Evolutionary conservation across 306 rosid species (phyloP).

Genomic region (Dryas drummondii): DNA sequence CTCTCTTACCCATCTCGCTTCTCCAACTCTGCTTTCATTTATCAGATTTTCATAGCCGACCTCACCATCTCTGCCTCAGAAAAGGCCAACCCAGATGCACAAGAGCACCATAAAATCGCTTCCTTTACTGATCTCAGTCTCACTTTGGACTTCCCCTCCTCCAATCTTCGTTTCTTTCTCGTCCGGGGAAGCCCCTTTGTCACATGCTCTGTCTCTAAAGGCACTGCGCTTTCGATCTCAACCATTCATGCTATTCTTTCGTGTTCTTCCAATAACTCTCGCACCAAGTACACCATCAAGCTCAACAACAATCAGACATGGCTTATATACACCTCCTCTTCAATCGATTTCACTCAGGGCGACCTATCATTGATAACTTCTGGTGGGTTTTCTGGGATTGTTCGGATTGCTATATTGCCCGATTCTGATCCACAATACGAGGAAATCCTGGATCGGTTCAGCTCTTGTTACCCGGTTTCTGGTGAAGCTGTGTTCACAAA

Average conservation of each 20-base stretch:
- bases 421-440: constrained; percentile 35
- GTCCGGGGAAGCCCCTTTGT: constrained; percentile 87
- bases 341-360: constrained; percentile 40
- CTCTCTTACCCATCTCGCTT: constrained; percentile 63
- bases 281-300: constrained; percentile 52
- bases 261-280: constrained; percentile 42
- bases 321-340: constrained; percentile 63
- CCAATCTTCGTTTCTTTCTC: constrained; percentile 60
- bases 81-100: constrained; percentile 18
- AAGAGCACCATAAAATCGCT: constrained; percentile 51
- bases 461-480: constrained; percentile 71
- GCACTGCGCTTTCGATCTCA: constrained; percentile 52
- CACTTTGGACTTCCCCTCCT: constrained; percentile 68
- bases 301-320: constrained; percentile 83
- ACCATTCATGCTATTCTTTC: constrained; percentile 69
- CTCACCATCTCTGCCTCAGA: constrained; percentile 55
- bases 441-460: constrained; percentile 51
- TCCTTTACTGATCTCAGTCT: constrained; percentile 68
- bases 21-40: constrained; percentile 39
- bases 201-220: constrained; percentile 44
- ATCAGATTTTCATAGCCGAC: constrained; percentile 62
- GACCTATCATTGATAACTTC: constrained; percentile 50
- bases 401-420: constrained; percentile 62
- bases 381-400: constrained; percentile 54
- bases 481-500: constrained; percentile 55